phyloP scores from a whole-genome alignment of 2,329 filamentous ascomycete species.

The Zopfia rhizophila region DNA sequence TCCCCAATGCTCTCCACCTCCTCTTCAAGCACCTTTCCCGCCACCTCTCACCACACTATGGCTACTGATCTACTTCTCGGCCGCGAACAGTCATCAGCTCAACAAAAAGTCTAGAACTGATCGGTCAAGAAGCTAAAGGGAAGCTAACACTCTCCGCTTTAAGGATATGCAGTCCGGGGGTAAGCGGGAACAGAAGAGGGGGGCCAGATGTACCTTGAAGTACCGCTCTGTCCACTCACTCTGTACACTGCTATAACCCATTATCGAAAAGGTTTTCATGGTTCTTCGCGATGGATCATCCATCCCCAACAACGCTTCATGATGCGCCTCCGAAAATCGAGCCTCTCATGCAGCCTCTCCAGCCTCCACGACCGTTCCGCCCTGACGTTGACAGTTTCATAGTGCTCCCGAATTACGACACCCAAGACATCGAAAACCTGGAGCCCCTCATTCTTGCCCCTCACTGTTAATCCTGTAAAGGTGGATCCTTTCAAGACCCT shows the following conservation, averaged over 20 bases:
- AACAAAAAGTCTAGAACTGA: slow-evolving; percentile 27
- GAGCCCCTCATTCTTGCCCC: too few relatives aligned
- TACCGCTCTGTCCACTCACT: slow-evolving; percentile 24
- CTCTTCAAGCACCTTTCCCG: slow-evolving; percentile 3
- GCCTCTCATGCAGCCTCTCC: neutral
- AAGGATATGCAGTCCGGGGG: slow-evolving; percentile 25
- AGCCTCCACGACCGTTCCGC: slow-evolving; percentile 1
- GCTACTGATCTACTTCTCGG: slow-evolving; percentile 11
- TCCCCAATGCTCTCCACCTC: neutral
- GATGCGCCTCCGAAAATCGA: slow-evolving; percentile 12
- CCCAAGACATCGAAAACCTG: too few relatives aligned
- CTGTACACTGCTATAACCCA: neutral
- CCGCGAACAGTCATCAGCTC: slow-evolving; percentile 25
- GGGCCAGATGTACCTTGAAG: slow-evolving; percentile 27
- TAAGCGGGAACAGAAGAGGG: slow-evolving; percentile 17
- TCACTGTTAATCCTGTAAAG: too few relatives aligned
- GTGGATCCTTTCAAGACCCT: too few relatives aligned
- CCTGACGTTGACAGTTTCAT: slow-evolving; percentile 3
- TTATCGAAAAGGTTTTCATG: slow-evolving; percentile 1
- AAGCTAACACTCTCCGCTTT: slow-evolving; percentile 19
- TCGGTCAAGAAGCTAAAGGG: slow-evolving; percentile 11
- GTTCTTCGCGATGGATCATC: too few relatives aligned
- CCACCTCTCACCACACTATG: slow-evolving; percentile 1
- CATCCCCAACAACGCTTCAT: slow-evolving; percentile 18
- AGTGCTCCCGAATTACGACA: neutral